Evolutionary conservation across 2,329 filamentous ascomycete genomes (phyloP).

Genomic region (Colletotrichum tamarilloi): DNA sequence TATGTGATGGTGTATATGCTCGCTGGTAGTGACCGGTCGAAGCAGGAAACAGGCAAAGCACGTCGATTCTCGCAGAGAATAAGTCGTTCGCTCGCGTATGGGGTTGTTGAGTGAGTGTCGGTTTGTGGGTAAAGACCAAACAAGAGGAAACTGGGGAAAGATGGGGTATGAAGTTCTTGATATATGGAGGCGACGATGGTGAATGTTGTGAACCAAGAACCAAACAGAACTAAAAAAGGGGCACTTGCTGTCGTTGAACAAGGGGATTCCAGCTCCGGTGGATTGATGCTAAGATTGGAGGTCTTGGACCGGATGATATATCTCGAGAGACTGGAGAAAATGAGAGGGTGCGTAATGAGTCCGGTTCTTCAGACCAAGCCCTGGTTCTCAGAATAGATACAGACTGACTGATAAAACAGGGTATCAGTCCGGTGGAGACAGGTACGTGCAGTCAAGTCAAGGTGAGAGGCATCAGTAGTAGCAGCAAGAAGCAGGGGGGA

Average conservation of each 20-base stretch:
- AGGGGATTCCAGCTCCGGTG: slow-evolving; percentile 34
- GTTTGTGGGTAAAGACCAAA: neutral
- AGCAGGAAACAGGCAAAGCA: slow-evolving; percentile 1
- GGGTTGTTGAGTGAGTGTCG: slow-evolving; percentile 14
- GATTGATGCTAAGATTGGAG: slow-evolving; percentile 9
- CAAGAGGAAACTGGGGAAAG: neutral
- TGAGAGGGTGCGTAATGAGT: neutral
- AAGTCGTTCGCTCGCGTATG: slow-evolving; percentile 14
- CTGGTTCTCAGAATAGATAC: slow-evolving; percentile 33
- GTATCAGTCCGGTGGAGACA: slow-evolving; percentile 33
- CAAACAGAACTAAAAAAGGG: neutral
- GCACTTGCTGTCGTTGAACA: slow-evolving; percentile 24
- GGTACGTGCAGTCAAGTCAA: slow-evolving; percentile 9
- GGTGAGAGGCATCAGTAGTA: neutral
- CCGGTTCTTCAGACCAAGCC: slow-evolving; percentile 29
- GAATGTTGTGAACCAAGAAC: neutral
- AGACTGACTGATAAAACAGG: slow-evolving; percentile 20
- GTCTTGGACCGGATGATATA: slow-evolving; percentile 34
- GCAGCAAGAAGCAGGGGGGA: neutral
- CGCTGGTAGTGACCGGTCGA: slow-evolving; percentile 9
- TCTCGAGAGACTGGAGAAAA: neutral
- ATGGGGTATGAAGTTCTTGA: neutral
- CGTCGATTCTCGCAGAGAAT: slow-evolving; percentile 33
- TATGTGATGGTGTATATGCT: neutral
- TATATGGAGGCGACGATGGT: slow-evolving; percentile 7